These are phyloP conservation scores for Ceriops zippeliana DNA, from an alignment of 345 rosid species.

Conservation along the genomic window DNA sequence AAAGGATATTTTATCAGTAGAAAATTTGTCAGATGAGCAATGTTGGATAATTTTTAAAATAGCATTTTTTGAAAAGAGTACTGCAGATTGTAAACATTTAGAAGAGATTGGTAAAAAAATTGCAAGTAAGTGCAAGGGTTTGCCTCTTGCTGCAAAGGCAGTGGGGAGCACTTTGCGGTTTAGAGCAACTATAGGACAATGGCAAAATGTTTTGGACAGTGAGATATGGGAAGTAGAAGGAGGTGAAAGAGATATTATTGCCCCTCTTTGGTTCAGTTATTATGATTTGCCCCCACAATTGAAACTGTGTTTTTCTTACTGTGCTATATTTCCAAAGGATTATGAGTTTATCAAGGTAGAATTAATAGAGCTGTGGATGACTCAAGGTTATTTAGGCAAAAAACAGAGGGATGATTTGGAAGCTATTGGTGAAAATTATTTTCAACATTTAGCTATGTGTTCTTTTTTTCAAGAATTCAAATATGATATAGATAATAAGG, in stretches of 20 bases:
- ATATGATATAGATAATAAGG: too few species aligned
- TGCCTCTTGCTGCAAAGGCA: conserved; percentile 9
- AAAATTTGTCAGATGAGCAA: not conserved
- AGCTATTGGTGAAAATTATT: not conserved
- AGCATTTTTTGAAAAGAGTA: not conserved
- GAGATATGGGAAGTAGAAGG: conserved; percentile 14
- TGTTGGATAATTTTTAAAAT: conserved; percentile 3
- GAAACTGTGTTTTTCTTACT: conserved; percentile 4
- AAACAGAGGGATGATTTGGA: not conserved
- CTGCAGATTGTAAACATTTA: not conserved
- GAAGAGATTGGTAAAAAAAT: conserved; percentile 7
- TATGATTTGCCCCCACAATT: not conserved
- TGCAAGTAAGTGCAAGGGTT: conserved; percentile 1
- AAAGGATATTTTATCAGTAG: not conserved
- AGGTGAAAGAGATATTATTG: conserved; percentile 6
- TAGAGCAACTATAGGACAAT: conserved; percentile 8
- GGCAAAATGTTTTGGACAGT: conserved; percentile 20
- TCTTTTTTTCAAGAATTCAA: not conserved
- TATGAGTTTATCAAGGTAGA: not conserved
- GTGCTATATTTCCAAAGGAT: conserved; percentile 15
- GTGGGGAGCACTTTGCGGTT: conserved; percentile 10
- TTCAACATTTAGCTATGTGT: not conserved
- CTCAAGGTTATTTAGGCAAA: conserved; percentile 8
- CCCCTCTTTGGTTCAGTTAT: conserved; percentile 18
- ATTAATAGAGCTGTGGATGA: conserved; percentile 17